Conservation (phyloP, 495 filamentous ascomycete species). For the Trichocladium antarcticum region DNA sequence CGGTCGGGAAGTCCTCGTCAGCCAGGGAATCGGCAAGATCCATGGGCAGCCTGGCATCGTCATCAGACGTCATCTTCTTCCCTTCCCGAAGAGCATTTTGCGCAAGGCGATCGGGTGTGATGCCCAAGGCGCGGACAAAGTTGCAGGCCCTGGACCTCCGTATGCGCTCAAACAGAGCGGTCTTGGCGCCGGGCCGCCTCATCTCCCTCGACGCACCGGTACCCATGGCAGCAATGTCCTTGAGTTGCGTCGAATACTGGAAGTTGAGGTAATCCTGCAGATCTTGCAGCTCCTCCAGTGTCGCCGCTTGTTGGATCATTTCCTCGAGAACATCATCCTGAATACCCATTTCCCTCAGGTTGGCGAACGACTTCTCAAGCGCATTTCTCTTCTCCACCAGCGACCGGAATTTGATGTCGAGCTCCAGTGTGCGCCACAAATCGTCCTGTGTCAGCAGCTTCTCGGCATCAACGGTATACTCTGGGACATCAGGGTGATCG, state of each 20-base stretch:
- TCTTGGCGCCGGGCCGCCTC: conserved; percentile 68
- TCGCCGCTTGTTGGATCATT: conserved; percentile 60
- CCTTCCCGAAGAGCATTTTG: conserved; percentile 70
- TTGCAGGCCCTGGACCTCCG: conserved; percentile 67
- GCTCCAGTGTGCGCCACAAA: conserved; percentile 85
- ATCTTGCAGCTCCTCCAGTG: conserved; percentile 91
- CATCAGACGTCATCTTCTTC: conserved; percentile 70
- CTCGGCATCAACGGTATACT: conserved; percentile 67
- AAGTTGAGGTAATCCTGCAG: conserved; percentile 95
- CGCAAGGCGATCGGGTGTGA: conserved; percentile 77
- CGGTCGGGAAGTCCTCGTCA: conserved; percentile 62
- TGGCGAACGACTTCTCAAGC: conserved; percentile 65
- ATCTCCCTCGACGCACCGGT: conserved; percentile 30
- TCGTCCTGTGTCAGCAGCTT: conserved; percentile 87
- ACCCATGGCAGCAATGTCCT: conserved; percentile 59
- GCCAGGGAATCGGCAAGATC: conserved; percentile 72
- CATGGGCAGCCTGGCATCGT: conserved; percentile 61
- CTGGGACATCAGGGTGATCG: conserved; percentile 49
- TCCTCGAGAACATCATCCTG: conserved; percentile 63
- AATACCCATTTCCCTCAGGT: conserved; percentile 47
- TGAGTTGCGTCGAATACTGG: conserved; percentile 72
- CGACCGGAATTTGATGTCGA: conserved; percentile 88
- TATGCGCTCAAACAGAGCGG: conserved; percentile 69
- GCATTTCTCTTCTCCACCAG: conserved; percentile 79
- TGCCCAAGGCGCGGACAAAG: conserved; percentile 80